Evolutionary conservation across 2,329 filamentous ascomycete genomes (phyloP), one percentile per base, ranked within the genome.

Genomic region (Hypoxylon sp.): DNA sequence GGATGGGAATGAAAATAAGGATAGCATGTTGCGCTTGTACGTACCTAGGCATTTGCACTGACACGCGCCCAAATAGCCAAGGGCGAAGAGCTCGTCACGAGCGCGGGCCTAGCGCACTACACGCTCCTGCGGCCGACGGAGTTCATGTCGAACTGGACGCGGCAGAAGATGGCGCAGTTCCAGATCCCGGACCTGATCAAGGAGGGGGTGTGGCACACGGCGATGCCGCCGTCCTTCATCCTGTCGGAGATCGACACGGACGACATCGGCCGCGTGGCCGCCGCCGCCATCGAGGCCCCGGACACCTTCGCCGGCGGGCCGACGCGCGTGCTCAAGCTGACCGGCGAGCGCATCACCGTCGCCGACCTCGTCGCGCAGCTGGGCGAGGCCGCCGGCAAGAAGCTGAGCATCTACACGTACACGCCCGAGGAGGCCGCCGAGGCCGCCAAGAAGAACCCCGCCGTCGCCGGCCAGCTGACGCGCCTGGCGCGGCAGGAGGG

Each of bases 61-160:
- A 33, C 16, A 7, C 48, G 38, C 26, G 38, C 18, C 20, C 22
- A 12, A 12, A 28, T 42, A 69, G 67, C 48, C 32, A 60, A 56
- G 18, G 53, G 52, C 53, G 69, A 71, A 32, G 64, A 62, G 30
- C 52, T 60, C 14, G 59, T 69, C 3, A 55, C 36, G 5, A 33
- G n/a, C 6, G 60, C 26, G 7, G 66, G 64, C 1, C 54, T 70
- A 49, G 28, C 46, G 40, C 38, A 67, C 45, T 66, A 70, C 59
- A 69, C 69, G 14, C 49, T 69, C 42, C 64, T 71, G 32, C 64
- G 67, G 9, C 69, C 69, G 9, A 32, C 22, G 1, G 66, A 69
- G 56, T 68, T 69, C 67, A 67, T 67, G 64, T 48, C 50, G 12
- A 71, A 69, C 55, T 69, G 60, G 58, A 59, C 67, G 36, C 11